Percentiles rank a stretch among this genome's conserved stretches.
These are phyloP conservation scores for Pseudocercospora fuligena DNA, from an alignment of 2,329 filamentous ascomycete species.

Conservation along the genomic window DNA sequence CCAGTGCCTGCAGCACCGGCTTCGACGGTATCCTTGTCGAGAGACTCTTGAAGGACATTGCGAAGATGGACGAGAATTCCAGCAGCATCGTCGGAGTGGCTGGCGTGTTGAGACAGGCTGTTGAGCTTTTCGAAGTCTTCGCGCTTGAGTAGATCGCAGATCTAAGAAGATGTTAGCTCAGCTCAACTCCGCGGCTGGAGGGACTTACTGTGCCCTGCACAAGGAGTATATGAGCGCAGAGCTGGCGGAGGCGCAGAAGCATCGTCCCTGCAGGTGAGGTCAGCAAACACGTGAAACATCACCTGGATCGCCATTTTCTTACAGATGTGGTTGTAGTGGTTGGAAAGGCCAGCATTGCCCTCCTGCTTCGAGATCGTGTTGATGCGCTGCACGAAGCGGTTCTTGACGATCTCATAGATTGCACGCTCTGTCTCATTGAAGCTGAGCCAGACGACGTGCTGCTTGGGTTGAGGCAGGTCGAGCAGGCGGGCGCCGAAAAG, in stretches of 20 bases:
- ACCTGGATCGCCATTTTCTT: neutral
- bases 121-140: slow-evolving; percentile 53
- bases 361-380: slow-evolving; percentile 39
- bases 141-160: slow-evolving; percentile 51
- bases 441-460: slow-evolving; percentile 49
- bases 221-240: slow-evolving; percentile 56
- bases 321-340: slow-evolving; percentile 48
- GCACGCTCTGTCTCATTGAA: slow-evolving; percentile 59
- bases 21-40: slow-evolving; percentile 23
- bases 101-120: slow-evolving; percentile 17
- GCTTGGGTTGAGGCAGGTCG: slow-evolving; percentile 56
- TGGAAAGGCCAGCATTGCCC: slow-evolving; percentile 33
- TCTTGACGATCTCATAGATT: slow-evolving; percentile 59
- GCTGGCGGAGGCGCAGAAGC: slow-evolving; percentile 57
- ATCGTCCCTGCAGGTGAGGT: slow-evolving; percentile 41
- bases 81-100: slow-evolving; percentile 23
- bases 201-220: slow-evolving; percentile 45
- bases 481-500: slow-evolving; percentile 61
- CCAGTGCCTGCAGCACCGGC: slow-evolving; percentile 25
- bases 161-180: slow-evolving; percentile 10
- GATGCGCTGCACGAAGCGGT: slow-evolving; percentile 50
- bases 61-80: slow-evolving; percentile 29
- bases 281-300: neutral
- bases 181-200: neutral
- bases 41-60: slow-evolving; percentile 24